These are phyloP conservation scores for Neopestalotiopsis sp. DNA, from an alignment of 2,329 filamentous ascomycete species.

Conservation along the genomic window DNA sequence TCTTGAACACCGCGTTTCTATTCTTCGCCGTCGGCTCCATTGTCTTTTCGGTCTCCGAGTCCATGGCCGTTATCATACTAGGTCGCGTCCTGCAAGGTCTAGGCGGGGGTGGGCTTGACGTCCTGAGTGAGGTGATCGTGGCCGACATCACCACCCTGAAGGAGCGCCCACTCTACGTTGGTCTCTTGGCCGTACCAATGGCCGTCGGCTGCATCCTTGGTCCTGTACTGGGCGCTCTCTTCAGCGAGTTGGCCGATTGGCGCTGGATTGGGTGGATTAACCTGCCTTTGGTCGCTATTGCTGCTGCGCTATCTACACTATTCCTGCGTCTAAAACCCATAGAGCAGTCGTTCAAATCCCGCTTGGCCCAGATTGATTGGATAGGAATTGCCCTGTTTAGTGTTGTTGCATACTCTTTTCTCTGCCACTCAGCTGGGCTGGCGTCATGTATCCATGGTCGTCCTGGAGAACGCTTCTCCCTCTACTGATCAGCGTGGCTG, in stretches of 20 bases:
- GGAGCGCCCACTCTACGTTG: slow-evolving; percentile 36
- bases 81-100: slow-evolving; percentile 37
- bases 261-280: slow-evolving; percentile 40
- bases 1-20: slow-evolving; percentile 33
- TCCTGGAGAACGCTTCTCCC: slow-evolving; percentile 41
- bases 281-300: slow-evolving; percentile 31
- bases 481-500: slow-evolving; percentile 33
- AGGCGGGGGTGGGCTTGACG: slow-evolving; percentile 38
- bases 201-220: slow-evolving; percentile 35
- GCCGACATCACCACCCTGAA: slow-evolving; percentile 40
- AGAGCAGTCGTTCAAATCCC: slow-evolving; percentile 21
- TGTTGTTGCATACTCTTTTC: slow-evolving; percentile 29
- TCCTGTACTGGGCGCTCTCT: slow-evolving; percentile 35
- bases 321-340: slow-evolving; percentile 29
- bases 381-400: slow-evolving; percentile 35
- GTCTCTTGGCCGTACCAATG: slow-evolving; percentile 33
- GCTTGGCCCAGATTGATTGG: slow-evolving; percentile 38
- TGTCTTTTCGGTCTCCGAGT: slow-evolving; percentile 33
- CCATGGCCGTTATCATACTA: slow-evolving; percentile 32
- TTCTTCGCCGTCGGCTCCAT: slow-evolving; percentile 43
- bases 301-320: slow-evolving; percentile 23
- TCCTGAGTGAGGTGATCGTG: slow-evolving; percentile 38
- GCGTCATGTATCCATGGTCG: slow-evolving; percentile 38
- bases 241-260: slow-evolving; percentile 33
- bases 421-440: slow-evolving; percentile 42